phyloP scores from a whole-genome alignment of 2,329 filamentous ascomycete genomes.

The Claviceps purpurea region DNA sequence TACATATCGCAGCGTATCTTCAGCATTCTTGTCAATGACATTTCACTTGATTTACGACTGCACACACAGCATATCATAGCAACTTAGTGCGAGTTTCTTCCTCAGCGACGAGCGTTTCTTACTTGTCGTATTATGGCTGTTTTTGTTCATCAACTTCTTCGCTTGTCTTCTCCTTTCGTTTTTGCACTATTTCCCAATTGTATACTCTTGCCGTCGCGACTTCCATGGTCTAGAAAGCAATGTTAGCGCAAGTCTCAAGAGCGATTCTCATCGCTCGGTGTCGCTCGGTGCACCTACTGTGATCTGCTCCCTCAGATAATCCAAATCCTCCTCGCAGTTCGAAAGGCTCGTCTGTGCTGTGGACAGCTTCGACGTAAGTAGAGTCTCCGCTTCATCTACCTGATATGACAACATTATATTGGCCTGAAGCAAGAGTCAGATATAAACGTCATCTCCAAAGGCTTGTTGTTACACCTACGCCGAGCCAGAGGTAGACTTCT shows the following conservation, averaged over 20 bases:
- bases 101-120: slow-evolving; percentile 7
- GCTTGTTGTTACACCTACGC: slow-evolving; percentile 37
- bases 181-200: slow-evolving; percentile 96
- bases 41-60: neutral
- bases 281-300: slow-evolving; percentile 51
- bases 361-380: slow-evolving; percentile 63
- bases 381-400: slow-evolving; percentile 68
- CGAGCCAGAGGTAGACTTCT: slow-evolving; percentile 96
- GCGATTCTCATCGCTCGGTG: neutral
- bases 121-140: slow-evolving; percentile 21
- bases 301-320: slow-evolving; percentile 92
- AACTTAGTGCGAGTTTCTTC: neutral
- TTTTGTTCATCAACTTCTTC: slow-evolving; percentile 32
- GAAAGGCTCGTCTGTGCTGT: slow-evolving; percentile 66
- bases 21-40: too few species aligned
- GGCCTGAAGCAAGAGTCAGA: slow-evolving; percentile 38
- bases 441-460: neutral
- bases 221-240: slow-evolving; percentile 64
- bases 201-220: slow-evolving; percentile 95
- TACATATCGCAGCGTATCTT: too few species aligned
- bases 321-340: slow-evolving; percentile 93
- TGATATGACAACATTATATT: slow-evolving; percentile 98
- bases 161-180: slow-evolving; percentile 74
- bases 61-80: neutral
- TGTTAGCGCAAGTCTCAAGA: slow-evolving; percentile 5